Evolutionary conservation across 306 rosid genomes (phyloP), one percentile per base, ranked within the genome.

Genomic region (Phaseolus lunatus): DNA sequence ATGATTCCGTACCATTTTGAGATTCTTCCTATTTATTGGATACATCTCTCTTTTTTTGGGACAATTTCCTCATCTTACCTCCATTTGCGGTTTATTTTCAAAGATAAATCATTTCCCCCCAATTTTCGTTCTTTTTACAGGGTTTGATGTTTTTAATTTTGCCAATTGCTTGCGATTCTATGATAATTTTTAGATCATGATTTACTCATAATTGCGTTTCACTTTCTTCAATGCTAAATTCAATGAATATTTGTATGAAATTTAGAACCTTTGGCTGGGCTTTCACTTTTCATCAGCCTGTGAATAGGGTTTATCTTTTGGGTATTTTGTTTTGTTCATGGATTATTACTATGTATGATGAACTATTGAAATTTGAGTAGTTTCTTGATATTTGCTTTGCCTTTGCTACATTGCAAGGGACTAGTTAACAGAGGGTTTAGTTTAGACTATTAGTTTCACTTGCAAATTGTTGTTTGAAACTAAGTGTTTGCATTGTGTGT

Each of bases 401-500:
- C 54, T 72, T 56, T 16, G 16, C 9, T 24, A 57, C 57, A 49
- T 59, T 77, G 65, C 53, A 23, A 37, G n/a, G 61, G 22, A 57
- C 37, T 24, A 27, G 24, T 72, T 76, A 47, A 41, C 7, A 18
- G 26, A 27, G 33, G 59, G 27, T 47, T 45, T 45, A 29, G 66
- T 33, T 49, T 62, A 2, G 35, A 14, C 41, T 37, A 5, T 35
- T 67, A 31, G 37, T 58, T 71, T 80, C 31, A 29, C 62, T 50
- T n/a, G 29, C 48, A 70, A 45, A 29, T 44, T 53, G 49, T 61
- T 66, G 39, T 33, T 1, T 33, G 68, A 67, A 62, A 45, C 52
- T 79, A 49, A 82, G 2, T 79, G 35, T 15, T 67, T 27, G 29
- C 35, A 26, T 5, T 43, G 31, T 39, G 39, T 5, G 37, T 84